Evolutionary conservation across 352 stramenopile species (phyloP).

Genomic region (Globisporangium abappressorium): DNA sequence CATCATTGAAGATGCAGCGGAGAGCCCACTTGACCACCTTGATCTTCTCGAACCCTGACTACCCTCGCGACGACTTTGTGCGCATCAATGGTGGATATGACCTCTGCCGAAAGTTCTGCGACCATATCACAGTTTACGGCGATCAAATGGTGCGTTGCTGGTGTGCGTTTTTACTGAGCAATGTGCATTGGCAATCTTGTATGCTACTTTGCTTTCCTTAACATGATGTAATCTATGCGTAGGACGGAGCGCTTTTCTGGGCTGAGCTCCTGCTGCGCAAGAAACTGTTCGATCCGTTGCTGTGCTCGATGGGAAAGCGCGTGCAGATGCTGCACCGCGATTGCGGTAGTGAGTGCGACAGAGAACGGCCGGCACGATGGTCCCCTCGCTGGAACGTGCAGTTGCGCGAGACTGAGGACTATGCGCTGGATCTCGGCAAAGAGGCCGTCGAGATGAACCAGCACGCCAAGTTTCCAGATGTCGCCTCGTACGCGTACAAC

Average conservation of each 20-base stretch:
- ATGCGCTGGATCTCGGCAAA: slow-evolving; percentile 35
- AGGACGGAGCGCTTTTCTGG: slow-evolving; percentile 76
- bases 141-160: slow-evolving; percentile 37
- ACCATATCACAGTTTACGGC: slow-evolving; percentile 72
- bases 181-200: no score
- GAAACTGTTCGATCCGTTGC: slow-evolving; percentile 34
- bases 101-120: slow-evolving; percentile 47
- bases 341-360: slow-evolving; percentile 7
- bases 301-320: slow-evolving; percentile 53
- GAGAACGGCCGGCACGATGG: background rate
- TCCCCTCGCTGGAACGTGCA: slow-evolving; percentile 16
- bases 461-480: slow-evolving; percentile 46
- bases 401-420: slow-evolving; percentile 24
- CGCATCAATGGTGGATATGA: slow-evolving; percentile 55
- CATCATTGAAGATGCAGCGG: background rate
- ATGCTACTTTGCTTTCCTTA: no score
- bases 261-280: slow-evolving; percentile 50
- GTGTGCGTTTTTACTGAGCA: no score
- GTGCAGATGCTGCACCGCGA: slow-evolving; percentile 50
- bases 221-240: background rate
- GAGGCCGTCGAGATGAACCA: slow-evolving; percentile 51
- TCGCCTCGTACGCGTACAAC: slow-evolving; percentile 55
- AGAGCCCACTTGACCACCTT: slow-evolving; percentile 41
- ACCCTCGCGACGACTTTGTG: slow-evolving; percentile 61
- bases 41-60: slow-evolving; percentile 81